These are phyloP conservation scores for Daldinia vernicosa DNA, from an alignment of 495 filamentous ascomycete species.

Conservation along the genomic window DNA sequence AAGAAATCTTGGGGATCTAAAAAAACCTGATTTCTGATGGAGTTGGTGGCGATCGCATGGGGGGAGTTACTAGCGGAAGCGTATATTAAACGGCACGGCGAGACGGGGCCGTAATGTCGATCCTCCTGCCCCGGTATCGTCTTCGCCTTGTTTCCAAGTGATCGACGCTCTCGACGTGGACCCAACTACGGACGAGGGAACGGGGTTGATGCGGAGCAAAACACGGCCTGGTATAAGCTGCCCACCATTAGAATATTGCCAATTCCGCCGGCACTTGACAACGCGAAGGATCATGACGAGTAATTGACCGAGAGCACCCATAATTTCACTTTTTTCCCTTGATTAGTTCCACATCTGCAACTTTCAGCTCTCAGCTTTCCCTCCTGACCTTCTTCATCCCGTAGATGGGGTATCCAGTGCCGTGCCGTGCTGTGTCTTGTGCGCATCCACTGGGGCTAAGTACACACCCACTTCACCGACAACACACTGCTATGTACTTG, in stretches of 20 bases:
- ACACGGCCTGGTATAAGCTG: conserved; percentile 25
- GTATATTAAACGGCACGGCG: conserved; percentile 34
- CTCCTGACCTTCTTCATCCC: conserved; percentile 3
- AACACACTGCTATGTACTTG: background rate
- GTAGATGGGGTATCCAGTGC: background rate
- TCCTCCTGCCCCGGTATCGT: conserved; percentile 23
- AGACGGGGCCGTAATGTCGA: conserved; percentile 31
- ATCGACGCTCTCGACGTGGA: conserved; percentile 22
- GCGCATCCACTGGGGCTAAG: conserved; percentile 2
- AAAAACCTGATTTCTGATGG: conserved; percentile 38
- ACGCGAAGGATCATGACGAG: conserved; percentile 2
- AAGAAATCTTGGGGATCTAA: background rate
- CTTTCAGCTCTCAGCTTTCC: conserved; percentile 5
- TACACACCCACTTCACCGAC: conserved; percentile 20
- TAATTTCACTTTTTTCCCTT: background rate
- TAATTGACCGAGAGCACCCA: background rate
- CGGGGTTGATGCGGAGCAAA: conserved; percentile 12
- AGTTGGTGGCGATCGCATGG: conserved; percentile 1
- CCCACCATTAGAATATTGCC: conserved; percentile 20
- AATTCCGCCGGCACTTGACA: conserved; percentile 16
- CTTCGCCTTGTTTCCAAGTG: conserved; percentile 17
- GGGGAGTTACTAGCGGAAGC: conserved; percentile 17
- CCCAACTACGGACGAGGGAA: conserved; percentile 23
- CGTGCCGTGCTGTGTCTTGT: background rate
- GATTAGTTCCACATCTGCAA: background rate